Base-by-base conservation (phyloP, 495 filamentous ascomycete species). In the Letharia columbiana region DNA sequence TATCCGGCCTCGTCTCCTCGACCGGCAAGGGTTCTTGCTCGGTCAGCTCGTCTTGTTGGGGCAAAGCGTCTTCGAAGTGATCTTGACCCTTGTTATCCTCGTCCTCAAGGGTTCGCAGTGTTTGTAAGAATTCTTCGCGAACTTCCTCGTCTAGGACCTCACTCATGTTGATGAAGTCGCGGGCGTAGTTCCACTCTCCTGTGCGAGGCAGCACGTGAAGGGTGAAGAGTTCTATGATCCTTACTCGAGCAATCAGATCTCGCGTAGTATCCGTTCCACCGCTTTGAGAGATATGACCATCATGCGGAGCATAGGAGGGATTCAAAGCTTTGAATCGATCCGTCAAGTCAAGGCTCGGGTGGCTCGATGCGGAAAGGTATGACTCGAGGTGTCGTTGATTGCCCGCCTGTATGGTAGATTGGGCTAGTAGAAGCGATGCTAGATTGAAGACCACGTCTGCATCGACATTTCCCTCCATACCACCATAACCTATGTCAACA, bases 401-500 rank as follows among this genome's bases (percentile, higher is more conserved):
- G 60, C 90, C 75, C 23, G 77, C 78, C 75, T 98, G 94, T 17
- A 86, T 83, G 37, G 85, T 86, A n/a, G 91, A 89, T 75, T 97
- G 94, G 8, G 88, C 87, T 33, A 98, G 81, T 33, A 98, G 80
- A 28, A 98, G 80, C 15, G 92, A 98, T 58, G 91, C 92, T 90
- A 98, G 74, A 70, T 94, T 96, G 66, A 92, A 89, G 66, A 98
- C 90, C 9, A 98, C 95, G 69, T 98, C 94, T 37, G 91, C 85
- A 76, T 98, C 95, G 7, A 98, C 91, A 66, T 89, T 89, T 10
- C 91, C 92, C 74, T 97, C 93, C 13, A 84, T 80, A 60, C 91
- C 91, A 69, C 86, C 85, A 74, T 97, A 97, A 1, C 92, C 92
- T 69, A 87, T 84, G 66, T 85, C 81, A 49, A 95, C 89, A 2